Evolutionary conservation across 2,329 filamentous ascomycete genomes (phyloP).

Genomic region (Ascochyta clinopodiicola): DNA sequence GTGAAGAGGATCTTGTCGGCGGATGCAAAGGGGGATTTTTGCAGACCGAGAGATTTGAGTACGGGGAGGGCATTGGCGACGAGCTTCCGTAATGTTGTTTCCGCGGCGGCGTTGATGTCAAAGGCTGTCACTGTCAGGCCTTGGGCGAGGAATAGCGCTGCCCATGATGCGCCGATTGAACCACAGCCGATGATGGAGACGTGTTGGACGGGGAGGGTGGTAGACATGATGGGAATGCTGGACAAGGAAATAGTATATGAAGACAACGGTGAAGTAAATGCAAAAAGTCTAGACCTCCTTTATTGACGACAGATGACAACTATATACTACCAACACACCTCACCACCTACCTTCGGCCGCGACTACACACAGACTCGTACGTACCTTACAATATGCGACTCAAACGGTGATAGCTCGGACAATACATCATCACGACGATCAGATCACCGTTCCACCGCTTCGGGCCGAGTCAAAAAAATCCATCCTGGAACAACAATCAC

Average conservation of each 20-base stretch:
- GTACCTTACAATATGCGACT: background rate
- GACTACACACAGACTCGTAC: background rate
- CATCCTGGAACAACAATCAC: background rate
- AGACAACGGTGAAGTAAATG: too few species aligned
- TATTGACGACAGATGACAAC: too few species aligned
- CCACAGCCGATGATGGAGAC: conserved; percentile 49
- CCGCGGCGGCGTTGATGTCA: conserved; percentile 50
- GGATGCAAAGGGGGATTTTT: conserved; percentile 9
- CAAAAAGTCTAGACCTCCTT: too few species aligned
- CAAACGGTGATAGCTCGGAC: conserved; percentile 13
- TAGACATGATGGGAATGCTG: background rate
- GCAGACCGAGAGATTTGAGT: conserved; percentile 15
- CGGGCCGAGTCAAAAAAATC: conserved; percentile 12
- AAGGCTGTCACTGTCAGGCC: conserved; percentile 51
- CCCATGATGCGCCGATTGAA: conserved; percentile 53
- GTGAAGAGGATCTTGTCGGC: conserved; percentile 21
- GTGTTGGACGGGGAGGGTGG: conserved; percentile 3
- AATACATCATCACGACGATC: conserved; percentile 18
- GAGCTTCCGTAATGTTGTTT: conserved; percentile 16
- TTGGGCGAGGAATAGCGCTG: conserved; percentile 49
- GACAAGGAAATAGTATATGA: too few species aligned
- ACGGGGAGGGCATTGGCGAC: conserved; percentile 21
- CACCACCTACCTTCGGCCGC: background rate
- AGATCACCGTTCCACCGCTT: conserved; percentile 8
- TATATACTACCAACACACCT: background rate